phyloP scores from a whole-genome alignment of 192 early-diverging fungal species.

The Podila clonocystis region DNA sequence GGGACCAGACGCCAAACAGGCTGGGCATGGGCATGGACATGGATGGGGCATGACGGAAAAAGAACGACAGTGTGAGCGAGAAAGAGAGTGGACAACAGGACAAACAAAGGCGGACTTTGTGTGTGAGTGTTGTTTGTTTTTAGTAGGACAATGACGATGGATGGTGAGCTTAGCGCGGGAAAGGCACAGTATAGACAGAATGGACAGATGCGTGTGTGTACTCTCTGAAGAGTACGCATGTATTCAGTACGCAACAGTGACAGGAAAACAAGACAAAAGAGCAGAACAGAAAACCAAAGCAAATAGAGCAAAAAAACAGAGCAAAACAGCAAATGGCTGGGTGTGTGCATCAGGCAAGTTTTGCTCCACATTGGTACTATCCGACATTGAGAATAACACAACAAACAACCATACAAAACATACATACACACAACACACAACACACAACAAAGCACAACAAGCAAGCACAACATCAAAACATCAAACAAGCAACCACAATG shows the following conservation, averaged over 20 bases:
- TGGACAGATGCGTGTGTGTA: not conserved
- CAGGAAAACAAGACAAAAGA: too few relatives aligned
- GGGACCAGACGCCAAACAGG: too few relatives aligned
- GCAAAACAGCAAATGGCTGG: too few relatives aligned
- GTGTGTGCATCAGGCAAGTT: not conserved
- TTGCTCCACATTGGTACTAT: constrained; percentile 1
- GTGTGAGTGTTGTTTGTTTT: not conserved
- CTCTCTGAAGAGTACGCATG: not conserved
- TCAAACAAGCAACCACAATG: not conserved
- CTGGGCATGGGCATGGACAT: too few relatives aligned
- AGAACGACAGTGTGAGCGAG: too few relatives aligned
- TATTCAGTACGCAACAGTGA: too few relatives aligned
- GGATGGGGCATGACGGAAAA: too few relatives aligned
- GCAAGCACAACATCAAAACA: constrained; percentile 1
- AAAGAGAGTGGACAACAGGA: too few relatives aligned
- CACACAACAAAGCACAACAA: constrained; percentile 2
- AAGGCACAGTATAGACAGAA: not conserved
- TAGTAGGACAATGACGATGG: not conserved
- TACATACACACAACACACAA: not conserved
- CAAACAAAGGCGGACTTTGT: too few relatives aligned
- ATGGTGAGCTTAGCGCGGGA: constrained; percentile 6
- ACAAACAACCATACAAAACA: not conserved
- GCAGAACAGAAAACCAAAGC: not conserved
- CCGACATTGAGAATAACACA: not conserved
- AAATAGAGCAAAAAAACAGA: not conserved